Base-by-base conservation (phyloP, 2,329 filamentous ascomycete species). In the Talaromyces funiculosus region DNA sequence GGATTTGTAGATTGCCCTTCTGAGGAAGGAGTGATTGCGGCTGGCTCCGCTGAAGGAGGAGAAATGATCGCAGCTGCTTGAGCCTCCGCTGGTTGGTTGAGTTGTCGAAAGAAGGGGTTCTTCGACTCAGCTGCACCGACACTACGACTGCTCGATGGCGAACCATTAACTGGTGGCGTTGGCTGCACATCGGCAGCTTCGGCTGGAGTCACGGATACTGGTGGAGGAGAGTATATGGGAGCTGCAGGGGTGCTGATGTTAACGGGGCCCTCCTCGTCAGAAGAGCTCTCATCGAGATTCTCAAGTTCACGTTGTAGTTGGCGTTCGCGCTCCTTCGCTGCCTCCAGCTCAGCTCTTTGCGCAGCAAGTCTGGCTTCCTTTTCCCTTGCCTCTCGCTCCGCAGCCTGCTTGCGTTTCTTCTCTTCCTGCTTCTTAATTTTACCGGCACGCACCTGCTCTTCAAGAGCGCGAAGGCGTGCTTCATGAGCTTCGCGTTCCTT, bases 371-470 rank as follows among this genome's bases (percentile, higher is more conserved):
- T 88, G 57, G 86, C 81, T 73, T 97, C 93, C 72, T 95, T 92
- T 68, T 96, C 90, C 74, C 91, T 93, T 7, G 92, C 86, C 67
- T 94, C 90, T 54, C 89, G 89, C 69, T 90, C 82, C 9, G 92
- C 92, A 22, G 91, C 93, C 78, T 96, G 92, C 80, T 92, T 94
- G 68, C 85, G 88, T 64, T 88, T 90, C 81, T 96, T 97, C 78
- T 97, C 94, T 74, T 99, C 94, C 67, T 95, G 90, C 76, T 96
- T 97, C 81, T 91, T 93, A 57, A 97, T 78, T 79, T 97, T 99
- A 69, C 92, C 91, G 71, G 92, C 90, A 64, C 87, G 88, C 57
- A 97, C 92, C 75, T 97, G 92, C 72, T 97, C 92, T 75, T 99
- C 92, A 8, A 99, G 84, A 16, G 91, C 92, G 72, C 87, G 90